Evolutionary conservation across 768 basidiomycete species (phyloP).

Genomic region (Pisolithus sp.): DNA sequence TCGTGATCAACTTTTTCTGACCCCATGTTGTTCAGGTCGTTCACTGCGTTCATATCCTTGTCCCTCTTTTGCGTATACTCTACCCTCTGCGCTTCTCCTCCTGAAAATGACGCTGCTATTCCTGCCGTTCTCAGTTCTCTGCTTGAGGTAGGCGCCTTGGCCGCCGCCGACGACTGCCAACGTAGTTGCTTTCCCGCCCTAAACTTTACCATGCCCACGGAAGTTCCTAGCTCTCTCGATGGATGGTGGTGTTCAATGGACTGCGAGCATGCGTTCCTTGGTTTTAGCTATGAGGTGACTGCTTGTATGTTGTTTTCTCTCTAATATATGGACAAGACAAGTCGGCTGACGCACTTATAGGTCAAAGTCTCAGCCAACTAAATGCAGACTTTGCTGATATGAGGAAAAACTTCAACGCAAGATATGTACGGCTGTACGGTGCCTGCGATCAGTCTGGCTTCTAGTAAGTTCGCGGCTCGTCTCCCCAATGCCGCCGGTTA

Average conservation of each 20-base stretch:
- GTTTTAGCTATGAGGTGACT: conserved; percentile 71
- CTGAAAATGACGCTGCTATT: neutral
- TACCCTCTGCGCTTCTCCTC: neutral
- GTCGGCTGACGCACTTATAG: conserved; percentile 14
- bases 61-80: neutral
- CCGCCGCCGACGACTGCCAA: neutral
- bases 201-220: conserved; percentile 49
- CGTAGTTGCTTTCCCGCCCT: conserved; percentile 33
- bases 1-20: too few relatives aligned
- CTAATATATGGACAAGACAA: neutral
- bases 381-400: conserved; percentile 55
- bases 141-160: neutral
- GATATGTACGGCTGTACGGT: conserved; percentile 55
- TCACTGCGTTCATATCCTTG: neutral
- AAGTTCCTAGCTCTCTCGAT: conserved; percentile 37
- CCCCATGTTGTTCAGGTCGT: too few relatives aligned
- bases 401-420: conserved; percentile 48
- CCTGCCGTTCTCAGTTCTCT: neutral
- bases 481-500: conserved; percentile 10
- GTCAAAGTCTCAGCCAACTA: conserved; percentile 49
- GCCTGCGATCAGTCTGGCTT: conserved; percentile 34
- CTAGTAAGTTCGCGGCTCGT: conserved; percentile 24
- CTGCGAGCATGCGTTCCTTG: conserved; percentile 70
- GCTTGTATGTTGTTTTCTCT: conserved; percentile 37
- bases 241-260: conserved; percentile 60